Evolutionary conservation across 345 rosid genomes (phyloP), one percentile per base, ranked within the genome.

Genomic region (Microthlaspi erraticum): DNA sequence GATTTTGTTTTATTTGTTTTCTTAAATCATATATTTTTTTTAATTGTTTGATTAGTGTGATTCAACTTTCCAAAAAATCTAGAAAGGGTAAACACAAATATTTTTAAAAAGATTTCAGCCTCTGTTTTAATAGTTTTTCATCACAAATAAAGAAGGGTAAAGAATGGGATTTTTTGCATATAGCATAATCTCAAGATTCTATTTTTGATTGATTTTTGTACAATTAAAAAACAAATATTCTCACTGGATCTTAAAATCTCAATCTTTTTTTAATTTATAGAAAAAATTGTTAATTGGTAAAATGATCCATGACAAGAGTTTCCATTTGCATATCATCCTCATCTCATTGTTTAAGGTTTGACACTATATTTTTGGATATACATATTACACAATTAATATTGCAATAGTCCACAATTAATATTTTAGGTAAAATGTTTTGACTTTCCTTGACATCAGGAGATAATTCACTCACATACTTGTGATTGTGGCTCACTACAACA

Each of bases 1-100:
- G 59, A 64, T 45, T 72, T 64, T 6, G 6, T 26, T 54, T 37
- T 70, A 38, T 60, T 46, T 0, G 5, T 41, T 42, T 36, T 51
- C n/a, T 26, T 51, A 23, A 34, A 12, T 26, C 57, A 11, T 14
- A 33, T 11, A 2, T 48, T 50, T 50, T 48, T 13, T 26, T 66
- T 53, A 53, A 29, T 34, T 8, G 1, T 59, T 68, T 41, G 34
- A 70, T 52, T 43, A 33, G 7, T 61, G 7, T 61, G 17, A 32
- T 51, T 45, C 16, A 10, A 5, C 42, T 61, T 49, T 14, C 68
- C 61, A 17, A 42, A 42, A 60, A 19, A 10, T 43, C 12, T 41
- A 48, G 1, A 20, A 33, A 19, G 5, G 3, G 19, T 68, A 11
- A 23, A 33, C 2, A 3, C 2, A 57, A 57, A 2, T 17, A 6